Base-by-base conservation (phyloP, 108 stramenopile species). In the Nitzschia palea region DNA sequence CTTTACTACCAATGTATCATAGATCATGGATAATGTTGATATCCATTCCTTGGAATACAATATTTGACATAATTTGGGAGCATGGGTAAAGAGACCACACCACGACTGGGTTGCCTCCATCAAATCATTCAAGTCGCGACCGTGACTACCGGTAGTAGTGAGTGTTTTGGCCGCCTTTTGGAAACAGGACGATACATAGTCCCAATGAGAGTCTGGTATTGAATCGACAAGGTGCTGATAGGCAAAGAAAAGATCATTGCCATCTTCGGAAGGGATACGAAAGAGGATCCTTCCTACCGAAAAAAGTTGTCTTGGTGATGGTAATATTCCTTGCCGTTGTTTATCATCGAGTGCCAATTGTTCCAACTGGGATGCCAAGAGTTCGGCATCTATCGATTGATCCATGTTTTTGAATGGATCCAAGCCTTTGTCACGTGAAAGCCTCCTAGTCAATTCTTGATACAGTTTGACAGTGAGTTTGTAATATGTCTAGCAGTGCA, bases 161-260 rank as follows among this genome's bases (percentile, higher is more conserved):
- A 73, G 50, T 37, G 45, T 55, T 17, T 20, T 30, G 0, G 54
- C 6, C 0, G 55, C 73, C 42, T 58, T 29, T 28, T 53, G 65
- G 17, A 61, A 59, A 3, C 30, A 14, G 0, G 37, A 20, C 36
- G 67, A 54, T 0, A 67, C 25, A n/a, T 29, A 33, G 1, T 60
- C 27, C 37, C 70, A 53, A 31, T 33, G 15, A 6, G 17, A 17
- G 0, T 62, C 62, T 29, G 74, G 62, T 1, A 76, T 40, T 5
- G 42, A 28, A n/a, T 68, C 57, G 0, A 76, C 48, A 52, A 76
- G 55, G 3, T 76, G 18, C 32, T 44, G 67, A 44, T 64, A 70
- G 20, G 76, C 53, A 0, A 67, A 29, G 0, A 52, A 15, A 47
- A 25, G 30, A 5, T 57, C 52, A 2, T 25, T n/a, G 20, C 20